Evolutionary conservation across 768 basidiomycete genomes (phyloP), one percentile per base, ranked within the genome.

Genomic region (Gyrodon lividus): DNA sequence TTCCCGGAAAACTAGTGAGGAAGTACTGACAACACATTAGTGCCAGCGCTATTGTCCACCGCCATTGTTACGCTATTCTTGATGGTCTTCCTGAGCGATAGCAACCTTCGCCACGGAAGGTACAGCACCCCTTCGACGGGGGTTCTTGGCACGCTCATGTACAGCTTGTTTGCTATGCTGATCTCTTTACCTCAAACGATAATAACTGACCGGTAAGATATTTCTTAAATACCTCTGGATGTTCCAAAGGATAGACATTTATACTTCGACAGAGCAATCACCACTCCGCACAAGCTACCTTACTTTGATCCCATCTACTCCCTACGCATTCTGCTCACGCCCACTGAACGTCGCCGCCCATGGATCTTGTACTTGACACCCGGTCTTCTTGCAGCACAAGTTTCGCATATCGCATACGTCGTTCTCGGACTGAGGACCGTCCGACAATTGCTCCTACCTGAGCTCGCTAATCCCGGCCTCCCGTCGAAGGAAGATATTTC

Each of bases 311-410:
- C 77, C 2, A 61, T 78, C 49, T 74, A 78, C 54, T 80, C 86
- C 17, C 68, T 92, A 14, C 86, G 87, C 19, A 68, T 84, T 52
- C 74, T 93, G 30, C 74, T 93, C 49, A 93, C 91, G 0, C 86
- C 89, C 5, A 91, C 89, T 6, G 91, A 93, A 66, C 81, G 84
- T 46, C 78, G 80, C 24, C 78, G 78, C 9, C 91, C 89, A 3
- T 93, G 89, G 89, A 76, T 85, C 34, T 66, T 93, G 39, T 93
- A 90, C 64, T 59, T 89, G 37, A 92, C 90, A 1, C 91, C 91
- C 0, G 91, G 82, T 14, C 70, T 86, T 37, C 69, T 82, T 33
- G 61, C 70, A 3, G 68, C 75, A 0, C 69, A 80, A 41, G 56
- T 77, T 5, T 47, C 72, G 17, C 78, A 79, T 51, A 68, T 82